Conservation (phyloP, 371 early-diverging fungal genomes). For the Lichtheimia hyalospora region DNA sequence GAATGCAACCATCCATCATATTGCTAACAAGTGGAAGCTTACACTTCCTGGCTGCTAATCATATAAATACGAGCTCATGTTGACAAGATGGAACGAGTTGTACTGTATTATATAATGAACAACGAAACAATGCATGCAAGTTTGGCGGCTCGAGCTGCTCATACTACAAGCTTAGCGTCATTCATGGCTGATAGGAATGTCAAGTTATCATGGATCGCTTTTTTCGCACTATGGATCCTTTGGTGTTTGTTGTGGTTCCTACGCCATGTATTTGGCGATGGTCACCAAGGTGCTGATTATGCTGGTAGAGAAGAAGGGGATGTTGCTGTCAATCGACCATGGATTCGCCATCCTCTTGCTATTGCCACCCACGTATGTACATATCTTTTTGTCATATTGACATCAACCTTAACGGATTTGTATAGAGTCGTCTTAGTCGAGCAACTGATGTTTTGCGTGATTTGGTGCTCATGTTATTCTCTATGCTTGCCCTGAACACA, state of each 20-base stretch:
- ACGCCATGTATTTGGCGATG: conserved; percentile 32
- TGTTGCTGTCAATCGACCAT: neutral
- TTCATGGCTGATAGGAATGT: conserved; percentile 17
- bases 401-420: neutral
- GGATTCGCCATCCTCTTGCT: conserved; percentile 1
- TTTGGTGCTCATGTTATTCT: conserved; percentile 34
- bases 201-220: conserved; percentile 35
- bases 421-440: conserved; percentile 27
- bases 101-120: too few species aligned
- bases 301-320: too few species aligned
- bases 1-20: too few species aligned
- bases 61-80: neutral
- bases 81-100: neutral
- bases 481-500: conserved; percentile 31
- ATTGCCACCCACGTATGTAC: neutral
- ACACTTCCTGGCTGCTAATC: too few species aligned
- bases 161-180: neutral
- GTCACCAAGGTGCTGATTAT: conserved; percentile 2
- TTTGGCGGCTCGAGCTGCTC: too few species aligned
- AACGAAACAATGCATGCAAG: too few species aligned
- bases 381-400: neutral
- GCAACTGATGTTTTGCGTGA: conserved; percentile 40
- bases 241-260: conserved; percentile 42
- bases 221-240: conserved; percentile 33
- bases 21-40: too few species aligned